These are phyloP conservation scores for Trichoderma gamsii DNA, from an alignment of 495 filamentous ascomycete species.

Conservation along the genomic window DNA sequence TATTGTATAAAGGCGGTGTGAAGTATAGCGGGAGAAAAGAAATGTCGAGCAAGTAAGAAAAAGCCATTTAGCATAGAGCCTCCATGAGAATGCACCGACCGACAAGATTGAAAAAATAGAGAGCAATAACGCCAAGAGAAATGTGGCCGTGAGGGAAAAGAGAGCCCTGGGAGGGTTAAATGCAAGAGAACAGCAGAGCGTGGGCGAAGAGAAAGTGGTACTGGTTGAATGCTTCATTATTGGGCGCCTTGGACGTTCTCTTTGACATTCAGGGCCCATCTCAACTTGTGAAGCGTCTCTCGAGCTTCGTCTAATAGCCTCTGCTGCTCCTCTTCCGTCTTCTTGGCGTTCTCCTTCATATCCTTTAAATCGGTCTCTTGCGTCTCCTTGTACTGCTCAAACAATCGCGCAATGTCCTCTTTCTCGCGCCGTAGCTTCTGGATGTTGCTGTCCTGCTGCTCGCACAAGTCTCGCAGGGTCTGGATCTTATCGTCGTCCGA, in stretches of 20 bases:
- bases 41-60: not conserved
- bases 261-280: conserved; percentile 62
- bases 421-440: conserved; percentile 52
- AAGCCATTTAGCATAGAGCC: not conserved
- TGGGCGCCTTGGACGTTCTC: conserved; percentile 47
- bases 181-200: not conserved
- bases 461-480: conserved; percentile 54
- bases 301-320: conserved; percentile 52
- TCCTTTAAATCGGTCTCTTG: conserved; percentile 54
- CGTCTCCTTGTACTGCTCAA: conserved; percentile 56
- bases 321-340: conserved; percentile 51
- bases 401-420: conserved; percentile 49
- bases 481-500: conserved; percentile 54
- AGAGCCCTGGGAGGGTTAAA: not conserved
- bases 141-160: conserved; percentile 18
- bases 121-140: not conserved
- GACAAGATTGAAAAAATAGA: not conserved
- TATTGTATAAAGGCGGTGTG: not conserved
- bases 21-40: not conserved
- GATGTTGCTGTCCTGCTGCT: conserved; percentile 65
- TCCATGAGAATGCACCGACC: conserved; percentile 12
- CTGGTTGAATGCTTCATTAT: conserved; percentile 23
- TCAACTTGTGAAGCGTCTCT: conserved; percentile 59
- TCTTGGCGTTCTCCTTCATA: conserved; percentile 49
- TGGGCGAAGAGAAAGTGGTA: not conserved